Conservation (phyloP, 2,329 filamentous ascomycete species). For the Arthrinium phaeospermum region DNA sequence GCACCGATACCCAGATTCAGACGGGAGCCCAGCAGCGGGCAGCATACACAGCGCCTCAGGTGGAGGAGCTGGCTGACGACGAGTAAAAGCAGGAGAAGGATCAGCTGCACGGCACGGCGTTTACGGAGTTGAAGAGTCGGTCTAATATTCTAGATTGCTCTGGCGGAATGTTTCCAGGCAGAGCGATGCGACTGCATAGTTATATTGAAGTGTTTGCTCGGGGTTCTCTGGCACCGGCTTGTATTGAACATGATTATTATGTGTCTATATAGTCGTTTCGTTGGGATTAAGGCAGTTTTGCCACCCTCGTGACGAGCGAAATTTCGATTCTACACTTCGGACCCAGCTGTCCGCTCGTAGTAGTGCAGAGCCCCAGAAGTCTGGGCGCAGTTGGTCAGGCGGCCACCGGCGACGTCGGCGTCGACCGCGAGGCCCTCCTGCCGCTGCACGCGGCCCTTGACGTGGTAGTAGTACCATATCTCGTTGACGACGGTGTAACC, state of each 20-base stretch:
- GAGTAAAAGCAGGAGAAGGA: conserved; percentile 39
- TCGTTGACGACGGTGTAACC: conserved; percentile 64
- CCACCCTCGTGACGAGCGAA: not conserved
- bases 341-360: conserved; percentile 53
- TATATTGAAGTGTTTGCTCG: not conserved
- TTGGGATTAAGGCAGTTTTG: not conserved
- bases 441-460: conserved; percentile 62
- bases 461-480: conserved; percentile 71
- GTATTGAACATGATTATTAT: conserved; percentile 17
- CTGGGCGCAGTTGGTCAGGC: conserved; percentile 60
- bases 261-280: not conserved
- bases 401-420: conserved; percentile 53
- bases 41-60: conserved; percentile 56
- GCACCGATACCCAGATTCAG: conserved; percentile 59
- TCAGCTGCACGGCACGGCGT: conserved; percentile 14
- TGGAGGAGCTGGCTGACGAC: conserved; percentile 59
- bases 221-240: not conserved
- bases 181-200: not conserved
- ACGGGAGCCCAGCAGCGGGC: conserved; percentile 40
- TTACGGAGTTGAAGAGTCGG: conserved; percentile 5
- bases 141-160: conserved; percentile 4
- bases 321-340: conserved; percentile 30
- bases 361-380: conserved; percentile 59
- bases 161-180: conserved; percentile 2
- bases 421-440: conserved; percentile 49